Evolutionary conservation across 768 basidiomycete species (phyloP).

Genomic region (Tremella yokohamensis): DNA sequence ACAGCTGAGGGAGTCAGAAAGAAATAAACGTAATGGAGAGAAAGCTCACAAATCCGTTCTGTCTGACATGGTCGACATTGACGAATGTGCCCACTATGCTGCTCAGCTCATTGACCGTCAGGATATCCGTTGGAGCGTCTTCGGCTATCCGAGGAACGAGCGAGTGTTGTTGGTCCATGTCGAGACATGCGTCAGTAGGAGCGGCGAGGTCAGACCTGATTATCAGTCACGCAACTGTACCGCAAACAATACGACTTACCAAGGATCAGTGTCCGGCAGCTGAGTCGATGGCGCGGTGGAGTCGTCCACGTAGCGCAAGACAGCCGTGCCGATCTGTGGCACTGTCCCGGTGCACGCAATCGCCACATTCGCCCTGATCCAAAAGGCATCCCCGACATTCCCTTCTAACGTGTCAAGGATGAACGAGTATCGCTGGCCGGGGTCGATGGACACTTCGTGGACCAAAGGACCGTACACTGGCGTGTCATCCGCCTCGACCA

Average conservation of each 20-base stretch:
- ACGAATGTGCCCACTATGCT: constrained; percentile 21
- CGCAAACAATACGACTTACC: constrained; percentile 14
- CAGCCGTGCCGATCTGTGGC: constrained; percentile 9
- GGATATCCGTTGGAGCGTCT: constrained; percentile 7
- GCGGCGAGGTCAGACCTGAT: constrained; percentile 24
- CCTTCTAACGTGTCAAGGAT: constrained; percentile 12
- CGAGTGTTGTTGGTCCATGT: constrained; percentile 21
- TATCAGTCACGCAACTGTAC: neutral
- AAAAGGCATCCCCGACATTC: constrained; percentile 6
- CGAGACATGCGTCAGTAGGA: constrained; percentile 12
- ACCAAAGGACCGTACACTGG: constrained; percentile 7
- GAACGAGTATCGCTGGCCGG: constrained; percentile 11
- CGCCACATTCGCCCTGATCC: constrained; percentile 8
- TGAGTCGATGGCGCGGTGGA: neutral
- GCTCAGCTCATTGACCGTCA: constrained; percentile 11
- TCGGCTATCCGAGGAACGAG: constrained; percentile 18
- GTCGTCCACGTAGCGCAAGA: constrained; percentile 24
- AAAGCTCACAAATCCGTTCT: constrained; percentile 18
- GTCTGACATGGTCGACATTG: constrained; percentile 7
- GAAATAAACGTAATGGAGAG: neutral
- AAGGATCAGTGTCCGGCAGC: constrained; percentile 16
- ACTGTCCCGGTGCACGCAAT: neutral
- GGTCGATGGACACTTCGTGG: constrained; percentile 12
- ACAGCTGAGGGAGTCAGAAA: neutral
- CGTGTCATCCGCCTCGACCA: constrained; percentile 15